Base-by-base conservation (phyloP, 495 filamentous ascomycete species). In the Penicillium diatomitis region DNA sequence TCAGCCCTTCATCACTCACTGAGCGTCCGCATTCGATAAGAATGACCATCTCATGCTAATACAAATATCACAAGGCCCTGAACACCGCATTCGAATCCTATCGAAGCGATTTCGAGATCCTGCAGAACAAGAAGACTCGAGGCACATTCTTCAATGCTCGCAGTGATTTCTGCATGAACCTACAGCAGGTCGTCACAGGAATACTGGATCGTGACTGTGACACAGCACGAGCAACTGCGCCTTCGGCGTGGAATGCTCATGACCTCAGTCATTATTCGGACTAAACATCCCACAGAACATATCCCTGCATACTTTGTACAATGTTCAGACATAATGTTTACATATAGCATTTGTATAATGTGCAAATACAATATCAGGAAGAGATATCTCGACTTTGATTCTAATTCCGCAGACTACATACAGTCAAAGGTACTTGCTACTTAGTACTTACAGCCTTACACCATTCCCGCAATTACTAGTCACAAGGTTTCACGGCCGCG, bases 171-270 rank as follows among this genome's bases (percentile, higher is more conserved):
- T 12, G 35, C 6, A 20, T 11, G 27, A 46, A 32, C 8, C 37
- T 46, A 34, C 44, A 44, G 38, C 34, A 28, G 5, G 11, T 34
- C 20, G 33, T 48, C 46, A 39, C 36, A 10, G 32, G 41, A 9
- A 34, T 51, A 12, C 38, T 51, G 37, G 31, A 36, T 11, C 49
- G 49, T 8, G 49, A 51, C 27, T 43, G 34, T 9, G 27, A 44
- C 27, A 11, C 40, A 0, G 37, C 12, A 5, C 41, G 12, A 36
- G 30, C 31, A 30, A 12, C 40, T 4, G 8, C 29, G 32, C 38
- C 47, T 32, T n/a, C 37, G 5, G 29, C 31, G 8, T 49, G 47
- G 47, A 39, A 41, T 42, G 38, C 34, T 11, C 47, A 49, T 36
- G 47, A 49, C 38, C 11, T 49, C 10, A 32, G 38, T 28, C 41